Conservation (phyloP, 345 rosid species). For the Eucalyptus globulus region DNA sequence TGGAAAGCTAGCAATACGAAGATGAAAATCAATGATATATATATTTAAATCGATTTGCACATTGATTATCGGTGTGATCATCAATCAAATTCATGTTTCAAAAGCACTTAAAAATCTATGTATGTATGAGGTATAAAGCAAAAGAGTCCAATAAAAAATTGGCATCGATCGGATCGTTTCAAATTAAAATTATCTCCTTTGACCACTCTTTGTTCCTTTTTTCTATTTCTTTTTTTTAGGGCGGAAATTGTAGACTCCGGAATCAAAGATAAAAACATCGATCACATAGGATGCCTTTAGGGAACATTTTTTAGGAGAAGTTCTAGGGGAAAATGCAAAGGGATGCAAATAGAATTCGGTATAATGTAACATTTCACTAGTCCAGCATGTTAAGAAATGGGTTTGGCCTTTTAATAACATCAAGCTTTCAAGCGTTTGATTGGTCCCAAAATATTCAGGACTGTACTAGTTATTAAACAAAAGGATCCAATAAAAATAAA, state of each 20-base stretch:
- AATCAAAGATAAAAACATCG: neutral
- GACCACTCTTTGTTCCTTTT: too few relatives aligned
- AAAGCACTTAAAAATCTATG: neutral
- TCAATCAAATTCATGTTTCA: neutral
- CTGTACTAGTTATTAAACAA: too few relatives aligned
- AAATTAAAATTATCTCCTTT: too few relatives aligned
- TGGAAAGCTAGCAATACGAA: rapidly evolving
- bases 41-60: too few relatives aligned
- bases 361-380: neutral
- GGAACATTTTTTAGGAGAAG: neutral
- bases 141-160: neutral
- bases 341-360: rapidly evolving
- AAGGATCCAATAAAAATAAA: too few relatives aligned
- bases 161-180: rapidly evolving
- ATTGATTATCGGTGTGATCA: rapidly evolving
- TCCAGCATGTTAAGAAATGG: neutral
- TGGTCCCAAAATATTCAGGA: neutral
- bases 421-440: neutral
- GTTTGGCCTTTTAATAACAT: neutral
- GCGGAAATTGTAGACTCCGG: neutral
- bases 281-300: neutral
- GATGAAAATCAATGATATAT: neutral
- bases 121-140: neutral
- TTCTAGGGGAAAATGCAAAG: too few relatives aligned
- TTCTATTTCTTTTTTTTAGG: neutral